Conservation (phyloP, 2,329 filamentous ascomycete species). For the Exophiala sp. region DNA sequence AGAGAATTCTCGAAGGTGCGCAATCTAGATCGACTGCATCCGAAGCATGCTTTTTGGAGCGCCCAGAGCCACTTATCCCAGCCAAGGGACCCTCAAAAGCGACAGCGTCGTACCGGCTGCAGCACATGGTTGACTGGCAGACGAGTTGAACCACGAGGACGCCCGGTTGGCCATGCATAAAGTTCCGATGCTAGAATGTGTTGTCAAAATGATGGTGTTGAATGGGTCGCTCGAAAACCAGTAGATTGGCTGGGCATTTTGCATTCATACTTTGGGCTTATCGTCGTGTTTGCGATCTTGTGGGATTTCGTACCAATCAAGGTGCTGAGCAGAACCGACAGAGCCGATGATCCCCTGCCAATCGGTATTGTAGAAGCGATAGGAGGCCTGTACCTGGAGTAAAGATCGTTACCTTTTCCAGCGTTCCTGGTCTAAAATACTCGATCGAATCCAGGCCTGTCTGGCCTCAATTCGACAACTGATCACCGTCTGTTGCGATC, state of each 20-base stretch:
- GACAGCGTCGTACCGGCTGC: slow-evolving; percentile 1
- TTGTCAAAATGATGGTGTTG: slow-evolving; percentile 8
- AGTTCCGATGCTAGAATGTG: slow-evolving; percentile 16
- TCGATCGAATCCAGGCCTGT: too few species aligned
- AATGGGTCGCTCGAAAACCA: background rate
- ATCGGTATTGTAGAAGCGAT: too few species aligned
- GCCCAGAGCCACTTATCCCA: background rate
- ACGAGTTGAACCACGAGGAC: background rate
- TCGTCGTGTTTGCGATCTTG: background rate
- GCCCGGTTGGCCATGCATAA: background rate
- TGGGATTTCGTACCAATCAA: too few species aligned
- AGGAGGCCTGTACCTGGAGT: too few species aligned
- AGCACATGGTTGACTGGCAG: slow-evolving; percentile 20
- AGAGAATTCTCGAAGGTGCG: slow-evolving; percentile 7
- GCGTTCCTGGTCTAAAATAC: too few species aligned
- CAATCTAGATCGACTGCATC: slow-evolving; percentile 13
- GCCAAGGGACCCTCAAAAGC: too few species aligned
- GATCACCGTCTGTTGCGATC: too few species aligned
- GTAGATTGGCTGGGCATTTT: background rate
- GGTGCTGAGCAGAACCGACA: too few species aligned
- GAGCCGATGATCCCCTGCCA: too few species aligned
- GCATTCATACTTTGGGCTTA: background rate
- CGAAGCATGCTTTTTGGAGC: slow-evolving; percentile 1
- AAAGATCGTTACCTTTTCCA: too few species aligned
- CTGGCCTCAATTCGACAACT: too few species aligned